Evolutionary conservation across 176 grass and related monocot genomes (phyloP), one percentile per base, ranked within the genome.

Genomic region (Zizania latifolia): DNA sequence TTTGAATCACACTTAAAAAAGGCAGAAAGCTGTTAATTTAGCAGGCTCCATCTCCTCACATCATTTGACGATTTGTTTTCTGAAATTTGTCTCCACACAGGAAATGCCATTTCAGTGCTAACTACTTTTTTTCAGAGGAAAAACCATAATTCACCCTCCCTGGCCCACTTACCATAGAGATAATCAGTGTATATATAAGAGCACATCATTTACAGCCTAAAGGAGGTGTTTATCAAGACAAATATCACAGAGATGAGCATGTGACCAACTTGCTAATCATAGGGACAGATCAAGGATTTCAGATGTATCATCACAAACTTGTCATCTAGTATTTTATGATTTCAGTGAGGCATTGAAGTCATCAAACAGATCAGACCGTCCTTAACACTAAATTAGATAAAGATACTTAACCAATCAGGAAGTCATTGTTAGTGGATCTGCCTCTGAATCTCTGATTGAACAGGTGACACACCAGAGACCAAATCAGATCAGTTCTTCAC

Each of bases 251-350:
- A 46, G 40, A 80, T 53, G 22, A 31, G 37, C n/a, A 68, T 74
- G 73, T 32, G 70, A 57, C 62, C 83, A 60, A 85, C 50, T 58
- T 50, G 60, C 8, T 74, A n/a, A n/a, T n/a, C n/a, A n/a, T n/a
- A n/a, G n/a, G n/a, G n/a, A n/a, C n/a, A n/a, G n/a, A n/a, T n/a
- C n/a, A n/a, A n/a, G n/a, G n/a, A n/a, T n/a, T n/a, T n/a, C n/a
- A n/a, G n/a, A n/a, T n/a, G n/a, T n/a, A n/a, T n/a, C n/a, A n/a
- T n/a, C n/a, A n/a, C n/a, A n/a, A n/a, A n/a, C n/a, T n/a, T n/a
- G n/a, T n/a, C n/a, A n/a, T n/a, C n/a, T n/a, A n/a, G n/a, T n/a
- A n/a, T n/a, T n/a, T n/a, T n/a, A n/a, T n/a, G n/a, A n/a, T n/a
- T n/a, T n/a, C n/a, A n/a, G n/a, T n/a, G n/a, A n/a, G n/a, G n/a